Evolutionary conservation across 306 rosid species (phyloP).

Genomic region (Dryas octopetala): DNA sequence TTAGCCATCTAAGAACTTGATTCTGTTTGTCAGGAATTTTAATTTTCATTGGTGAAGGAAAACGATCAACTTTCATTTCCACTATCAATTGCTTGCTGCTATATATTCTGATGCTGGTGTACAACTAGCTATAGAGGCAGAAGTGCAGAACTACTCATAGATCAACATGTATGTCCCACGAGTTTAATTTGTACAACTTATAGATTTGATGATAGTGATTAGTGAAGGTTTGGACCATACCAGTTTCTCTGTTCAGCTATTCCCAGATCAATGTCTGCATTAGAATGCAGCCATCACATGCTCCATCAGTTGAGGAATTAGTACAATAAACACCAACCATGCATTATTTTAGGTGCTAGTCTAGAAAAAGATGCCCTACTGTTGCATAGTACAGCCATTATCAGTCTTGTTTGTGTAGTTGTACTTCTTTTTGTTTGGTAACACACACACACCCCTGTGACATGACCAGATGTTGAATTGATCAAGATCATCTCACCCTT

Average conservation of each 20-base stretch:
- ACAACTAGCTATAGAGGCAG: not conserved
- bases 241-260: too few species aligned
- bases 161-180: too few species aligned
- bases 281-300: too few species aligned
- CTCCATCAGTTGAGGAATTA: too few species aligned
- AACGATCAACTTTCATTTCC: slow-evolving; percentile 34
- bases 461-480: not conserved
- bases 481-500: not conserved
- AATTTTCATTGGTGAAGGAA: slow-evolving; percentile 29
- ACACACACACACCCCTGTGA: not conserved
- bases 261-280: too few species aligned
- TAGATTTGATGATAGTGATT: too few species aligned
- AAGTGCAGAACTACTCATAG: too few species aligned
- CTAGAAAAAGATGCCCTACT: too few species aligned
- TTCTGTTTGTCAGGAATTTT: slow-evolving; percentile 40
- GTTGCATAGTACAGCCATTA: not conserved
- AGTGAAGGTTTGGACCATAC: too few species aligned
- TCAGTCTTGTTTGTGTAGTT: not conserved
- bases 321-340: too few species aligned
- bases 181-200: too few species aligned
- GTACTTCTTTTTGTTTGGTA: not conserved
- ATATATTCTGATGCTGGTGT: slow-evolving; percentile 11
- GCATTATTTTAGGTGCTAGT: too few species aligned
- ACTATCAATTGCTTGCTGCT: slow-evolving; percentile 26
- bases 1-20: slow-evolving; percentile 49